phyloP scores from a whole-genome alignment of 2,329 filamentous ascomycete species.

The Phaeosphaeriaceae sp. region DNA sequence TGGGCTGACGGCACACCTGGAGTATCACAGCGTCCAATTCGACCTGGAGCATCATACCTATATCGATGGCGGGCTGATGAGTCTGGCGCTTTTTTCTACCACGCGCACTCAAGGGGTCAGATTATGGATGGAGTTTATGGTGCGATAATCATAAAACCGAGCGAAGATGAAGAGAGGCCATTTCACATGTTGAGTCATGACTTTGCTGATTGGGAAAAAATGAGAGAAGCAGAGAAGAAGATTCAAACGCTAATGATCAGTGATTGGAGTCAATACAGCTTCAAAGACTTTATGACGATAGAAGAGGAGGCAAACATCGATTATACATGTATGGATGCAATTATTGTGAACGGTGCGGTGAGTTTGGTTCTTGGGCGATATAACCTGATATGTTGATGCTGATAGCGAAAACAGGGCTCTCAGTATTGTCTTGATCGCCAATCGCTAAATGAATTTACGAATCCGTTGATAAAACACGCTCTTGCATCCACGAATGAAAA shows the following conservation, averaged over 20 bases:
- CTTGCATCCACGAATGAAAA: background rate
- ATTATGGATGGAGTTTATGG: conserved; percentile 2
- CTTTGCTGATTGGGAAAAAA: background rate
- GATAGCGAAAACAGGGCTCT: background rate
- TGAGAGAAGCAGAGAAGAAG: conserved; percentile 2
- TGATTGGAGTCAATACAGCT: conserved; percentile 3
- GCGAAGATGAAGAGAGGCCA: background rate
- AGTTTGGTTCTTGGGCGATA: background rate
- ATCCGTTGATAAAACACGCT: background rate
- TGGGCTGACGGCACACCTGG: conserved; percentile 1
- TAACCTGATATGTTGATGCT: background rate
- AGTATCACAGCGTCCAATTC: background rate
- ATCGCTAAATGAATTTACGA: background rate
- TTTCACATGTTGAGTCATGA: conserved; percentile 4
- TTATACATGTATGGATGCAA: conserved; percentile 3
- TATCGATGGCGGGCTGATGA: conserved; percentile 1
- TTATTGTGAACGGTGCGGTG: conserved; percentile 3
- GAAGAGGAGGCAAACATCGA: conserved; percentile 1
- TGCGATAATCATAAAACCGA: background rate
- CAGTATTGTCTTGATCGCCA: conserved; percentile 2
- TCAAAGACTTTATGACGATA: background rate
- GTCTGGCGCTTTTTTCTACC: background rate
- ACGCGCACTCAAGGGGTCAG: background rate
- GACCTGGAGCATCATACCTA: background rate
- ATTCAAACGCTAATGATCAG: conserved; percentile 3